Conservation (phyloP, 2,329 filamentous ascomycete genomes). For the Xylaria sp. region DNA sequence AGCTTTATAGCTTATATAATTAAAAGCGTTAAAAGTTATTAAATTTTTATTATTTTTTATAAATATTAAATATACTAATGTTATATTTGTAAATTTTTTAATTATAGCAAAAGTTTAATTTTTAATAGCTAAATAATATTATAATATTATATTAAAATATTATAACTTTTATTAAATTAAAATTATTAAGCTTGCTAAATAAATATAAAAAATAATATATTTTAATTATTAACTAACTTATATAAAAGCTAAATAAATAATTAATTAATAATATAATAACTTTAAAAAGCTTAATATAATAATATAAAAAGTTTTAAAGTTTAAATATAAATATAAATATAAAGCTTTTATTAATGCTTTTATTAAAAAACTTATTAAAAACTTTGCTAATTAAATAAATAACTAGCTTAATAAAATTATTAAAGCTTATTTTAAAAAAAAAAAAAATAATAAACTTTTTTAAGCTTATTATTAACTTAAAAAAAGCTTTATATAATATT, state of each 20-base stretch:
- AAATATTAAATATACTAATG: neutral
- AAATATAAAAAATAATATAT: slow-evolving; percentile 5
- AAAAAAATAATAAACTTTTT: neutral
- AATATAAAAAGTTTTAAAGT: neutral
- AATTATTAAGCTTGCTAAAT: neutral
- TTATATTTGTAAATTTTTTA: neutral
- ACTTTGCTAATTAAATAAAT: neutral
- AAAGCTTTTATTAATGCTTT: neutral
- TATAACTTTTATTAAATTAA: neutral
- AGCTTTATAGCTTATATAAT: neutral
- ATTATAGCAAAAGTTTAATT: neutral
- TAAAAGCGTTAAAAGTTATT: neutral
- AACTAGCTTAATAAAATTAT: neutral
- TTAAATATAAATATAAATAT: slow-evolving; percentile 6
- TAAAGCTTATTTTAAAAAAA: neutral
- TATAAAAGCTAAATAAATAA: neutral
- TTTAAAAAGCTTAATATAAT: neutral
- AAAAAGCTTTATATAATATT: neutral
- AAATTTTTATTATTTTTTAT: neutral
- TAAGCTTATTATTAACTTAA: neutral
- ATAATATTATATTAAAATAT: neutral
- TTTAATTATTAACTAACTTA: neutral
- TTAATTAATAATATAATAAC: slow-evolving; percentile 4
- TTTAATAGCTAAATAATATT: neutral
- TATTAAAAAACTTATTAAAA: neutral